Conservation (phyloP, 2,329 filamentous ascomycete species). For the Neocucurbitaria cava region DNA sequence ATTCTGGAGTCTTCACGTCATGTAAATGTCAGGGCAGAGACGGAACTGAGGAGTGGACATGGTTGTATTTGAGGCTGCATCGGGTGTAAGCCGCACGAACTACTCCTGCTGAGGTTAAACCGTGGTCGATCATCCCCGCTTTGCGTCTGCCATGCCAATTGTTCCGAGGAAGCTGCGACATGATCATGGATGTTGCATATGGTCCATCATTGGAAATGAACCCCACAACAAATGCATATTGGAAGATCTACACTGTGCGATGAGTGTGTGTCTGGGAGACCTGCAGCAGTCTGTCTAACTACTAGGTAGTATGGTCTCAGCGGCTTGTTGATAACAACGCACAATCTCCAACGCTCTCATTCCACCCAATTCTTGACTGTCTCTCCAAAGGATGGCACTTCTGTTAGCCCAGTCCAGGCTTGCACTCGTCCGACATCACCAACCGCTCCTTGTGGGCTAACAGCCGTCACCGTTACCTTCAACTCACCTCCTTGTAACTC, state of each 20-base stretch:
- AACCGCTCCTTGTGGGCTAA: slow-evolving; percentile 2
- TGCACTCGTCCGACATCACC: slow-evolving; percentile 23
- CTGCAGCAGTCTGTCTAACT: too few relatives aligned
- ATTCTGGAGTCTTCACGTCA: slow-evolving; percentile 28
- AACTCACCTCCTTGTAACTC: slow-evolving; percentile 27
- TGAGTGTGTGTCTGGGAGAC: not conserved
- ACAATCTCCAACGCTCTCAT: not conserved
- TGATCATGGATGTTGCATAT: not conserved
- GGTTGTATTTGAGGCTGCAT: not conserved
- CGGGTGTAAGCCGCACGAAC: not conserved
- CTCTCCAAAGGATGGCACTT: slow-evolving; percentile 23
- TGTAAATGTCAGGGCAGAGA: slow-evolving; percentile 26
- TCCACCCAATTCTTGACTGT: slow-evolving; percentile 36
- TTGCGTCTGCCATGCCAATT: not conserved
- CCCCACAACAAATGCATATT: not conserved
- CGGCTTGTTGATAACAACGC: too few relatives aligned
- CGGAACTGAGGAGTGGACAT: slow-evolving; percentile 7
- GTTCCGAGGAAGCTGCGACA: not conserved
- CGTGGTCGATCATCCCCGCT: not conserved
- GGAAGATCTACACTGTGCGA: not conserved
- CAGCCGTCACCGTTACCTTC: slow-evolving; percentile 14
- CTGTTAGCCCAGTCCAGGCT: slow-evolving; percentile 32
- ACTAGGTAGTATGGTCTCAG: too few relatives aligned
- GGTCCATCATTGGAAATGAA: not conserved
- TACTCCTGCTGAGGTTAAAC: not conserved